Conservation (phyloP, 495 filamentous ascomycete species). For the Talaromyces liani region DNA sequence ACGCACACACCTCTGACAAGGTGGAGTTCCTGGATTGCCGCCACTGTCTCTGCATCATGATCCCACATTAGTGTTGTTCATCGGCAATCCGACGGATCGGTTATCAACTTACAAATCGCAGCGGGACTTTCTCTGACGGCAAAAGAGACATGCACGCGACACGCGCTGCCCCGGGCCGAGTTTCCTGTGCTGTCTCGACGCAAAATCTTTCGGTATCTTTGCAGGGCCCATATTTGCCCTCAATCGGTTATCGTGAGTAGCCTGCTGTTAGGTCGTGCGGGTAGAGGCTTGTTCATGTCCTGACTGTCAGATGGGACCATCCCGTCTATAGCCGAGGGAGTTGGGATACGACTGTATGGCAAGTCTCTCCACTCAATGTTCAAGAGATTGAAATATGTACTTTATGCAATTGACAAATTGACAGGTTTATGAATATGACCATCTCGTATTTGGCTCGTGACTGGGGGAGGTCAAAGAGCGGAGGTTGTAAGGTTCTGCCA, state of each 20-base stretch:
- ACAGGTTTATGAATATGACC: background rate
- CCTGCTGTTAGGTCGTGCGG: background rate
- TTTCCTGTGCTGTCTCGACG: constrained; percentile 4
- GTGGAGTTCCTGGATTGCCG: constrained; percentile 42
- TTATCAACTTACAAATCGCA: constrained; percentile 51
- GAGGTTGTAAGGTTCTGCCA: background rate
- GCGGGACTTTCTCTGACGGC: constrained; percentile 54
- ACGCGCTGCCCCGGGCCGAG: constrained; percentile 34
- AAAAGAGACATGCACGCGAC: constrained; percentile 55
- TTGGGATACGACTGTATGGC: background rate
- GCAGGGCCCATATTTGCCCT: background rate
- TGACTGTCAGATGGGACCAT: background rate
- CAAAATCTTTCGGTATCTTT: background rate
- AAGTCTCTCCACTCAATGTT: background rate
- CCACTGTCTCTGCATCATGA: constrained; percentile 29
- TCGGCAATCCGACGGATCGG: background rate
- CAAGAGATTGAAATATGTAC: background rate
- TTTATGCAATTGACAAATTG: background rate
- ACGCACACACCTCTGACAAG: constrained; percentile 52
- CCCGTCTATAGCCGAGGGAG: background rate
- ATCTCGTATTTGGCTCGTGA: background rate
- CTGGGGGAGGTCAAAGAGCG: background rate
- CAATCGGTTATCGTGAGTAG: background rate
- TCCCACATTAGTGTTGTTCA: background rate
- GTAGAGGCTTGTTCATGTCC: background rate